Percentiles rank a stretch among this genome's conserved stretches.
These are phyloP conservation scores for Sarocladium oryzae DNA, from an alignment of 2,329 filamentous ascomycete genomes.

Conservation along the genomic window DNA sequence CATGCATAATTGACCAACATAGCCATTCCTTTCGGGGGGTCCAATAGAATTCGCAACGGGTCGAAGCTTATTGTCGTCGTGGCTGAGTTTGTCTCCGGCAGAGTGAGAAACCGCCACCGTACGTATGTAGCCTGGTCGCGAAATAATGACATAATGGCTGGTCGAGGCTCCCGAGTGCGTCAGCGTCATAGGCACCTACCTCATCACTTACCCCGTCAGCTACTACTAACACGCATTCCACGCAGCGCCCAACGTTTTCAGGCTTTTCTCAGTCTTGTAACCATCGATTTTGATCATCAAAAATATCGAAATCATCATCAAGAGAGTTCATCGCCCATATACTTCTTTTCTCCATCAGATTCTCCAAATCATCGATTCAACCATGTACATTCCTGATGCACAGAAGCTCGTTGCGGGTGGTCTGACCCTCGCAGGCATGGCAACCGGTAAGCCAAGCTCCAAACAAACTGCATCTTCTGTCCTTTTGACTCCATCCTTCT, in stretches of 20 bases:
- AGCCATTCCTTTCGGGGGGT: too few species aligned
- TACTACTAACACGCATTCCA: background rate
- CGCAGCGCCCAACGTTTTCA: background rate
- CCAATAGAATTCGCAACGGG: too few species aligned
- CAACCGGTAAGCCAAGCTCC: slow-evolving; percentile 8
- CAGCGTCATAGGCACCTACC: too few species aligned
- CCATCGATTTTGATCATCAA: background rate
- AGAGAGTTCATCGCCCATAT: too few species aligned
- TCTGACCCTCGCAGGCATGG: slow-evolving; percentile 13
- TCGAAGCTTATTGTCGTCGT: too few species aligned
- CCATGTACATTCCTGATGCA: slow-evolving; percentile 16
- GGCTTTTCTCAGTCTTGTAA: background rate
- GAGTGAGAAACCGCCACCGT: background rate
- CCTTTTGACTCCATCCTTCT: too few species aligned
- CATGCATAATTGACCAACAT: too few species aligned
- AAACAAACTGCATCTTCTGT: too few species aligned
- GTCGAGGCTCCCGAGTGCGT: background rate
- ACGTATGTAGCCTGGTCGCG: background rate
- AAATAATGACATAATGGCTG: slow-evolving; percentile 1
- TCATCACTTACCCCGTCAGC: too few species aligned
- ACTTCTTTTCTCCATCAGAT: background rate
- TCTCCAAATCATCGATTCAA: background rate
- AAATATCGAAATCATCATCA: too few species aligned
- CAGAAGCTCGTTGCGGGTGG: slow-evolving; percentile 14
- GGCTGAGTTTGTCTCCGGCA: too few species aligned